A percentile compares a stretch with the other conserved stretches of the same genome.
phyloP scores from a whole-genome alignment of 2,329 filamentous ascomycete species.

The Cladophialophora immunda region DNA sequence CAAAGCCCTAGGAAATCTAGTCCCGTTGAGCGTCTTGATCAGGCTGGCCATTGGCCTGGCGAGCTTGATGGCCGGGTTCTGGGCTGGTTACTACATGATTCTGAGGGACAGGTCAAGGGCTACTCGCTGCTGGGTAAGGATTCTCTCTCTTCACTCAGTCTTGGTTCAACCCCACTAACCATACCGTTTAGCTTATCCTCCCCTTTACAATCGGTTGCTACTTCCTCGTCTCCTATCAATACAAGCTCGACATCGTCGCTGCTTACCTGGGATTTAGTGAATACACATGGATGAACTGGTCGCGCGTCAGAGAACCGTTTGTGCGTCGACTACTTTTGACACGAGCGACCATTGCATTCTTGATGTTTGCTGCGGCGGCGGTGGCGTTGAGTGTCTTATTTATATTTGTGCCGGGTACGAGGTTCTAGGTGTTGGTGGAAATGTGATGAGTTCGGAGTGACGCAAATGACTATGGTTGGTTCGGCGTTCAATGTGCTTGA shows the following conservation, averaged over 20 bases:
- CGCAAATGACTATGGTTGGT: conserved; percentile 6
- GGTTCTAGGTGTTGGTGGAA: conserved; percentile 44
- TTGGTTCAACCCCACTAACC: conserved; percentile 16
- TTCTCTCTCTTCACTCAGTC: background rate
- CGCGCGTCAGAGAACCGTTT: conserved; percentile 86
- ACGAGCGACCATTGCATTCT: conserved; percentile 81
- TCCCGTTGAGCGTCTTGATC: conserved; percentile 87
- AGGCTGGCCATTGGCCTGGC: conserved; percentile 85
- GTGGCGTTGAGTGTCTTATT: conserved; percentile 88
- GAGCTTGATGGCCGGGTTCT: conserved; percentile 89
- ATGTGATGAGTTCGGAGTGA: background rate
- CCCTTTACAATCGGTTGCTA: conserved; percentile 94
- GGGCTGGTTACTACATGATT: conserved; percentile 92
- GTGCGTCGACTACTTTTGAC: conserved; percentile 85
- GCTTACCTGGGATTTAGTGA: conserved; percentile 91
- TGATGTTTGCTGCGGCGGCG: conserved; percentile 77
- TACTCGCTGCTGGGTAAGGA: conserved; percentile 81
- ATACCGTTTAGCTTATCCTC: conserved; percentile 70
- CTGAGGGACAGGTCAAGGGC: conserved; percentile 80
- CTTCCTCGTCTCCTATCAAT: conserved; percentile 88
- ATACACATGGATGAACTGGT: conserved; percentile 94
- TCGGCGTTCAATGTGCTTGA: background rate
- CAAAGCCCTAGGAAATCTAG: conserved; percentile 94
- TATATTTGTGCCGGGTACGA: conserved; percentile 87
- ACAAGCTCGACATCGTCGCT: conserved; percentile 90